Base-by-base conservation (phyloP, 257 asterid genomes). In the Solanum lycopersicoides region DNA sequence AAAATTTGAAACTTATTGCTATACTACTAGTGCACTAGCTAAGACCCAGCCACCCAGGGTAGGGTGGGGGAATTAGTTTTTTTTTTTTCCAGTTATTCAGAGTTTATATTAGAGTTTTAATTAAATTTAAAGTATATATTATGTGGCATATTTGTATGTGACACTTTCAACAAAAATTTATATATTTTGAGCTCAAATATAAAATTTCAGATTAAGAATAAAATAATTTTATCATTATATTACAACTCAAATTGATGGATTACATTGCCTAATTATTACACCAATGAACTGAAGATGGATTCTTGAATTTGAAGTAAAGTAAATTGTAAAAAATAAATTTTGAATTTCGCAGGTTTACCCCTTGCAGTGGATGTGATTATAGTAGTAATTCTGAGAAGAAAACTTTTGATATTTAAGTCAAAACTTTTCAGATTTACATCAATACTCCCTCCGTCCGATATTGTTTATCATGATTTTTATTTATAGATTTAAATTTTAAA, bases 381-480 rank as follows among this genome's bases (percentile, higher is more conserved):
- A 76, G 11, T 79, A 44, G 41, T 77, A 77, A 44, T 77, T 79
- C 45, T 79, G 65, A 45, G 65, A 44, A 79, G 16, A 79, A 4
- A 79, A 79, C 41, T 79, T 79, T 28, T 45, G 84, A 45, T 79
- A 79, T 45, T 73, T 79, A 44, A 45, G 59, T 79, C 65, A 45
- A 14, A 25, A 45, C 65, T 79, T 45, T 45, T 16, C 1, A 28
- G 41, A 25, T 44, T 44, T 79, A 25, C 25, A 28, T 45, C 3
- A 79, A 21, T 20, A 20, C 7, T 37, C 7, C 6, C 7, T 6
- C 1, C 7, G 2, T 37, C 1, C 39, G 7, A 5, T 35, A 35
- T 35, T 35, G 6, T 37, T 0, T 37, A 7, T 37, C 7, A 37
- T 37, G 6, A 37, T 37, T 37, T 35, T 37, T 37, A 37, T 37